Evolutionary conservation across 2,329 filamentous ascomycete species (phyloP), one percentile per base, ranked within the genome.

Genomic region (Lecanicillium sp.): DNA sequence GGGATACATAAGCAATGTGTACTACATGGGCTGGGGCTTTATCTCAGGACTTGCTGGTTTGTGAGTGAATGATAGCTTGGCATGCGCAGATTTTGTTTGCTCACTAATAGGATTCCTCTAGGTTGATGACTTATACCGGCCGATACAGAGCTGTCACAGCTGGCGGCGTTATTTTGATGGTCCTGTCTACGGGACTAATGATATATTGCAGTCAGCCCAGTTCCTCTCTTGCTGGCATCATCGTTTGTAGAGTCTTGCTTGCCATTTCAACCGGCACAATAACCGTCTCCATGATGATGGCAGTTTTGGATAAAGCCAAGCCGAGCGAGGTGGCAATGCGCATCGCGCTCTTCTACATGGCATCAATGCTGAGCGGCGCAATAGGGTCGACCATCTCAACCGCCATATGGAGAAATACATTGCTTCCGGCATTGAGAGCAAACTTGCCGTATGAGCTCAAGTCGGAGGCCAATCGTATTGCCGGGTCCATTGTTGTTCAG

Each of bases 281-380:
- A 6, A 33, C 15, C 31, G 31, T 33, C 8, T 33, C 31, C 14
- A 33, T 33, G 31, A 33, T 33, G 31, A 33, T 33, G 31, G 31
- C 15, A 9, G 31, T 33, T 13, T 17, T 33, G 31, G 13, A 33
- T 17, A 33, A 33, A 17, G 31, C 31, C 7, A 33, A 33, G 31
- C 31, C 31, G 6, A 19, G 17, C 17, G 31, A 33, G 13, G 13
- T 17, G 5, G 15, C 31, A 5, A 33, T 33, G 31, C 31, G 31
- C 7, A 33, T 33, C n/a, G 31, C 31, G 15, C 31, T 33, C 5
- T 33, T 33, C 15, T 33, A 17, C 31, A 33, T 33, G 31, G 13
- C 18, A 7, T 33, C 31, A 11, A 17, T 33, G 14, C 14, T 33
- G 14, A 17, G 5, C 17, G 15, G n/a, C 5, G 31, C 31, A 6